A percentile compares a stretch with the other conserved stretches of the same genome.
phyloP scores from a whole-genome alignment of 768 basidiomycete species.

The Neoboletus magnificus region DNA sequence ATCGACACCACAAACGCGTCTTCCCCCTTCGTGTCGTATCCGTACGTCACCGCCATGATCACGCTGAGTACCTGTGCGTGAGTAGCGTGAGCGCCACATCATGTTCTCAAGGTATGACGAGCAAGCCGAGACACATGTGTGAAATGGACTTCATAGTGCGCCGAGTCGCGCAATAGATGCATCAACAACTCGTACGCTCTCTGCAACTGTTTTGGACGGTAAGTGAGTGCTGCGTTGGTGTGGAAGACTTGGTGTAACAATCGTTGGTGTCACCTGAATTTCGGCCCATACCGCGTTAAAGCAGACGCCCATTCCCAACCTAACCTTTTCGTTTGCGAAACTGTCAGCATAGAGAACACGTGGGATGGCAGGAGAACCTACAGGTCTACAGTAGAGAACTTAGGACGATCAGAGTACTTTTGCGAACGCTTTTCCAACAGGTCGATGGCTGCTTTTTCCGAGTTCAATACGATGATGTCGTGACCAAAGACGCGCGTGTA shows the following conservation, averaged over 20 bases:
- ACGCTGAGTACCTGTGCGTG: background rate
- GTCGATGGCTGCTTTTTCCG: constrained; percentile 42
- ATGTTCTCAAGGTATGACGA: background rate
- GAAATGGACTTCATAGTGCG: constrained; percentile 6
- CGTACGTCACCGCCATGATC: constrained; percentile 17
- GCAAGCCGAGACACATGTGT: constrained; percentile 3
- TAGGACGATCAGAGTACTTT: constrained; percentile 41
- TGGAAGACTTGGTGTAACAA: constrained; percentile 20
- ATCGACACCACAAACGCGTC: constrained; percentile 9
- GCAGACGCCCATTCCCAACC: constrained; percentile 14
- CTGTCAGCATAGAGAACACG: background rate
- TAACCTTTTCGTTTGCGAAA: constrained; percentile 11
- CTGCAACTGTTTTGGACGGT: constrained; percentile 15
- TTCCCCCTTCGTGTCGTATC: constrained; percentile 4
- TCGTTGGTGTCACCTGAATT: constrained; percentile 21
- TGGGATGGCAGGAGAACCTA: background rate
- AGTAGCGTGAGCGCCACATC: background rate
- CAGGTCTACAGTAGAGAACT: constrained; percentile 1
- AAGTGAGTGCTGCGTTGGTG: constrained; percentile 6
- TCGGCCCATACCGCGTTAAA: constrained; percentile 19
- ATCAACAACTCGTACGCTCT: constrained; percentile 10
- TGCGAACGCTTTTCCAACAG: constrained; percentile 51
- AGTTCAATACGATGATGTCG: constrained; percentile 49
- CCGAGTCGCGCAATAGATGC: constrained; percentile 7
- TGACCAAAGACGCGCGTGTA: constrained; percentile 36